Conservation (phyloP, 108 stramenopile species). For the Nannochloropsis salina region DNA sequence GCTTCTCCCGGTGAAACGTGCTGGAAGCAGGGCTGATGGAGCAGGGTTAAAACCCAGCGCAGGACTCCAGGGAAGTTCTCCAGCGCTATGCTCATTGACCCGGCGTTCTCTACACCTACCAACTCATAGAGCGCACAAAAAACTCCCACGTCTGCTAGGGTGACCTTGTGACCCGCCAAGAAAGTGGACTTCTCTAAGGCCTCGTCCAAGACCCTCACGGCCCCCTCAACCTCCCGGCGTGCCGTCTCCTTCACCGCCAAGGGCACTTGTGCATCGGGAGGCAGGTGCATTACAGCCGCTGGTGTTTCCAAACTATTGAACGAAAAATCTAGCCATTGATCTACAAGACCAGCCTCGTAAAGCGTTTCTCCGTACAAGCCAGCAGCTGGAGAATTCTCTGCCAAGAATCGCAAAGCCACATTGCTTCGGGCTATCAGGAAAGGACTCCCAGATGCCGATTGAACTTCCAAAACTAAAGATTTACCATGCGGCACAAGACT, state of each 20-base stretch:
- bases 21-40: not conserved
- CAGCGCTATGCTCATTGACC: not conserved
- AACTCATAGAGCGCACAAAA: constrained; percentile 35
- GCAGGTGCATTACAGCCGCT: constrained; percentile 27
- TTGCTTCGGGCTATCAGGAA: constrained; percentile 35
- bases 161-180: constrained; percentile 46
- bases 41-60: not conserved
- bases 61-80: not conserved
- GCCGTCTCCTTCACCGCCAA: constrained; percentile 22
- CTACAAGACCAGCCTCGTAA: constrained; percentile 38
- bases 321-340: constrained; percentile 57
- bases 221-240: constrained; percentile 10
- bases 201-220: constrained; percentile 23
- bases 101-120: constrained; percentile 1
- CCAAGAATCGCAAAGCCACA: constrained; percentile 32
- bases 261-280: constrained; percentile 35
- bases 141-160: constrained; percentile 56
- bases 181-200: constrained; percentile 26
- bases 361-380: constrained; percentile 39
- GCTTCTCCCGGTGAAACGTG: not conserved
- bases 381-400: constrained; percentile 18
- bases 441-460: not conserved
- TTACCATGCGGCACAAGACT: not conserved
- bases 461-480: not conserved
- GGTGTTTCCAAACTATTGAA: constrained; percentile 48